A percentile compares a stretch with the other conserved stretches of the same genome.
These are phyloP conservation scores for Bryoglossum gracile DNA, from an alignment of 495 filamentous ascomycete genomes.

Conservation along the genomic window DNA sequence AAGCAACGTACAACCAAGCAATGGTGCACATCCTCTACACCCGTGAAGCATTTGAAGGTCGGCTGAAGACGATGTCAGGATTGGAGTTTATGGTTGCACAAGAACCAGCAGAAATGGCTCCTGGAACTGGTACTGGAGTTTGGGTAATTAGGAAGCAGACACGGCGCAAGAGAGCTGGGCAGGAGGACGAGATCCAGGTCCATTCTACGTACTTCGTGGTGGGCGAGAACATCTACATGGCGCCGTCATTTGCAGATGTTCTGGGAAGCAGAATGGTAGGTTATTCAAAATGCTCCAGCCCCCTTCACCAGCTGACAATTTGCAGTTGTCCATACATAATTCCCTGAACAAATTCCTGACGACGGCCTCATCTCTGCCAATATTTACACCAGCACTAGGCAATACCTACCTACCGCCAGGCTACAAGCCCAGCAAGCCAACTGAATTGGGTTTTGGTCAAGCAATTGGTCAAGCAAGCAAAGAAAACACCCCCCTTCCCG, in stretches of 20 bases:
- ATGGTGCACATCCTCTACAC: slow-evolving; percentile 53
- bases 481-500: slow-evolving; percentile 56
- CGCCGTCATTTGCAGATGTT: slow-evolving; percentile 71
- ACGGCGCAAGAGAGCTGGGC: slow-evolving; percentile 49
- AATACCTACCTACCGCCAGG: slow-evolving; percentile 58
- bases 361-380: slow-evolving; percentile 48
- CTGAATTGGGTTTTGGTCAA: not conserved
- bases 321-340: slow-evolving; percentile 20
- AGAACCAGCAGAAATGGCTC: slow-evolving; percentile 60
- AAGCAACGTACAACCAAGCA: slow-evolving; percentile 64
- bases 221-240: slow-evolving; percentile 83
- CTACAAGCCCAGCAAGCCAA: slow-evolving; percentile 29
- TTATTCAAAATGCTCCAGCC: slow-evolving; percentile 5
- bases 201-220: slow-evolving; percentile 77
- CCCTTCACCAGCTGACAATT: not conserved
- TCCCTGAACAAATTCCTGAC: slow-evolving; percentile 58
- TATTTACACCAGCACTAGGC: slow-evolving; percentile 66
- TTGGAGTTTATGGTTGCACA: slow-evolving; percentile 76
- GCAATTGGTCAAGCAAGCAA: slow-evolving; percentile 33
- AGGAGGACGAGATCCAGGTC: slow-evolving; percentile 63
- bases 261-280: slow-evolving; percentile 68
- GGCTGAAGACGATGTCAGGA: slow-evolving; percentile 71
- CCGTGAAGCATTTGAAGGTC: slow-evolving; percentile 71
- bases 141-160: slow-evolving; percentile 93
- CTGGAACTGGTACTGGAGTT: slow-evolving; percentile 59